Base-by-base conservation (phyloP, 148 eudicot species). In the Rhododendron kiyosumense region DNA sequence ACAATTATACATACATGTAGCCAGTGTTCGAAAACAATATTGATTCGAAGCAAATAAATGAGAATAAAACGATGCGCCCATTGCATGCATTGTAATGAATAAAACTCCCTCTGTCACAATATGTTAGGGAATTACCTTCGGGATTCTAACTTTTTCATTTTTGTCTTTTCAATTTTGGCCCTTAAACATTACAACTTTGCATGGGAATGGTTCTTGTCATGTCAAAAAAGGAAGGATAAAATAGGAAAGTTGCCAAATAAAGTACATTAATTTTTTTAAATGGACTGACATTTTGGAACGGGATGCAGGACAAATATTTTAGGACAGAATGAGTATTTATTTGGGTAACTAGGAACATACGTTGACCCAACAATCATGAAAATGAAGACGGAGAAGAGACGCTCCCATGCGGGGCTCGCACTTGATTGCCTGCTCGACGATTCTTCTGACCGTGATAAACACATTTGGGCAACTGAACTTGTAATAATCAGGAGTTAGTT, bases 291-390 rank as follows among this genome's bases (percentile, higher is more conserved):
- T 48, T 48, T 51, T 51, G 14, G 0, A 0, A 51, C 54, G 4
- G 4, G 13, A 2, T 51, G 2, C 15, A 0, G 18, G 54, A 51
- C 17, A 17, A 51, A 51, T 0, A 41, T 41, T 41, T 41, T 6
- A 0, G 45, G 45, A 41, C 6, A 8, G 5, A 41, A 0, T 7
- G 0, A 41, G 5, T 41, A 41, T 0, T 8, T 71, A 28, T 28
- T 71, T 71, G 20, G 14, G 15, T n/a, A n/a, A 13, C 5, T 65
- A 71, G 46, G 13, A 41, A 85, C 89, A 87, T 85, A 93, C 93
- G 76, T 91, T 88, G 32, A 91, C 95, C 67, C 91, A 93, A 80
- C 95, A 93, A 51, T 91, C 93, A 84, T 93, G 94, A 86, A 93
- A 93, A 82, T 89, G 92, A 41, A 93, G 67, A 49, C 94, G 94